Base-by-base conservation (phyloP, 768 basidiomycete genomes). In the Calvatia gigantea region DNA sequence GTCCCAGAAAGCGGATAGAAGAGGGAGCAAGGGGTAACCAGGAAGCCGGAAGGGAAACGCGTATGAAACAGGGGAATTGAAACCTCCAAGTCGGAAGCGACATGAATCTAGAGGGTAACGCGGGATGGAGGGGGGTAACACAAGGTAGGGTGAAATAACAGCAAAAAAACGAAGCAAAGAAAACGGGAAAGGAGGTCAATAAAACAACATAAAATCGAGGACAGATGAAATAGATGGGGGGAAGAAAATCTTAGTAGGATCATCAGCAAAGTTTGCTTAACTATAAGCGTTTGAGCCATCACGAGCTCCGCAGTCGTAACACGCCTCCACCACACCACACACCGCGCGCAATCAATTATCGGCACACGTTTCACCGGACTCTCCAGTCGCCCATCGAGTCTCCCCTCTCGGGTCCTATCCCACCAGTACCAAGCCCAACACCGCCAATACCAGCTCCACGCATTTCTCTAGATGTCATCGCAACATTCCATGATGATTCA, bases 401-500 rank as follows among this genome's bases (percentile, higher is more conserved):
- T 35, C 19, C 31, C 32, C 48, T 39, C 44, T 45, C 48, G 29
- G 45, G 54, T 4, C 54, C 54, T 9, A 55, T 28, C 15, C 59
- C 60, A 37, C 48, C 47, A 4, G 35, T 14, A 14, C 38, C 51
- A 29, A 43, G 21, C 11, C 49, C 58, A 6, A 51, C 54, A 58
- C 33, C 39, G 5, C 54, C 44, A 32, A 45, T 31, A 19, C 51
- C 58, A 28, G 49, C 37, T 14, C 54, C 57, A 21, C 58, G 52
- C 45, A 56, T 57, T 1, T 39, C 61, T 12, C 54, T 55, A 33
- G 56, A 35, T 14, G 57, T 23, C 29, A 54, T 46, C 17, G 56
- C 58, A 28, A 54, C 61, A 27, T 73, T 75, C 81, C 79, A 54
- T 11, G 52, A 21, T 28, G 42, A 35, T 27, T 46, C 53, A 45